Evolutionary conservation across 768 basidiomycete species (phyloP).

Genomic region (Kwoniella newhampshirensis): DNA sequence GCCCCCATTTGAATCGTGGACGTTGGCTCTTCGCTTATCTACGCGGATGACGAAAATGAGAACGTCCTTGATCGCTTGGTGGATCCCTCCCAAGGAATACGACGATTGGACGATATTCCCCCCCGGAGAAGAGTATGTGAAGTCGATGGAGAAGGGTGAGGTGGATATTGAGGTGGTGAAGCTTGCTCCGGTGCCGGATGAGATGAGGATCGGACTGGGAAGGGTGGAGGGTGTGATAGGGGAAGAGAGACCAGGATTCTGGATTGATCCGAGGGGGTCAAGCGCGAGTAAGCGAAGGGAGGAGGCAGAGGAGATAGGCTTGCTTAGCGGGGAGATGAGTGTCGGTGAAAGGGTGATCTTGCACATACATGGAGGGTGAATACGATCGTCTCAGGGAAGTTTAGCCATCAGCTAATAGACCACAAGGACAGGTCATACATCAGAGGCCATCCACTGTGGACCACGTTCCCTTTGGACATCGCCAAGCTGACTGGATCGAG

Average conservation of each 20-base stretch:
- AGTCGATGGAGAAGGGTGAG: background rate
- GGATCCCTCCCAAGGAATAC: constrained; percentile 13
- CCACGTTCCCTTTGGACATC: constrained; percentile 37
- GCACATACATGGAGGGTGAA: constrained; percentile 53
- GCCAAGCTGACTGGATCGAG: constrained; percentile 20
- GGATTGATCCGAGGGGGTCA: constrained; percentile 22
- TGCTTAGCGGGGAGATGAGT: constrained; percentile 23
- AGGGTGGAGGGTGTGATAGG: constrained; percentile 17
- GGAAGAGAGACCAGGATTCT: constrained; percentile 30
- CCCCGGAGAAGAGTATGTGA: constrained; percentile 1
- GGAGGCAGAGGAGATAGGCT: background rate
- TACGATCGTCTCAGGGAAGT: too few relatives aligned
- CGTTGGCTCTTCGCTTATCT: background rate
- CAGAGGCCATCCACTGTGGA: constrained; percentile 37
- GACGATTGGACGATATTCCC: constrained; percentile 14
- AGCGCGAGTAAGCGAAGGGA: constrained; percentile 25
- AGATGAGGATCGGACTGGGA: constrained; percentile 26
- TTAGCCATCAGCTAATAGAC: too few relatives aligned
- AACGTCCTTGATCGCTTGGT: constrained; percentile 1
- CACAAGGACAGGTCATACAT: constrained; percentile 40
- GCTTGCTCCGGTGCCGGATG: constrained; percentile 19
- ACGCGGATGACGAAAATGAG: constrained; percentile 11
- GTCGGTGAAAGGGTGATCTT: constrained; percentile 54
- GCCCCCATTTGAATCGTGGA: constrained; percentile 10
- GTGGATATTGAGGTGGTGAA: constrained; percentile 17